A percentile compares a stretch with the other conserved stretches of the same genome.
phyloP scores from a whole-genome alignment of 202 grass and related monocot species.

The Setaria italica region DNA sequence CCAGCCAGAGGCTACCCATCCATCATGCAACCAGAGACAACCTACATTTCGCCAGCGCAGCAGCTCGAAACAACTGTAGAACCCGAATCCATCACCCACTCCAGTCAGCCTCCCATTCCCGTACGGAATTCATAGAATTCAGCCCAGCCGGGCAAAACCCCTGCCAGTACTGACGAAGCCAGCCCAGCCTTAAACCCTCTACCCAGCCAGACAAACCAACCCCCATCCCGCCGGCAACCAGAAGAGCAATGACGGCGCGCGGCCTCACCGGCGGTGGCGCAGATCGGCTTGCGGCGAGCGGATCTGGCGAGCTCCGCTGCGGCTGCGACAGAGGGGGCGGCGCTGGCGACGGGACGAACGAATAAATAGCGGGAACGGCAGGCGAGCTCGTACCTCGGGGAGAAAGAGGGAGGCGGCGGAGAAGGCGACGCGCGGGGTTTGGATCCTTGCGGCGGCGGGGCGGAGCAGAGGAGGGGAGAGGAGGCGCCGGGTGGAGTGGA shows the following conservation, averaged over 20 bases:
- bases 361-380: conserved; percentile 10
- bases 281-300: conserved; percentile 31
- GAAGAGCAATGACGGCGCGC: conserved; percentile 19
- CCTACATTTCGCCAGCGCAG: neutral
- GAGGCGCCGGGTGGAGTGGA: conserved; percentile 28
- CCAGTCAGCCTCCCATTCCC: neutral
- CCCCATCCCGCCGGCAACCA: no score
- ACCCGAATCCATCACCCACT: neutral
- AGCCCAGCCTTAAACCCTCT: conserved; percentile 43
- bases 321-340: conserved; percentile 32
- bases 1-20: neutral
- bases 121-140: neutral
- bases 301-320: conserved; percentile 42
- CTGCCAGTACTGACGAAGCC: neutral
- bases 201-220: neutral
- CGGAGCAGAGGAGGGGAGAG: conserved; percentile 15
- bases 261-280: conserved; percentile 42
- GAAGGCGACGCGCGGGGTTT: conserved; percentile 34
- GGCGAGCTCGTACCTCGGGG: conserved; percentile 15
- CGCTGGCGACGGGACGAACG: neutral
- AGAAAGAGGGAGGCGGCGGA: neutral
- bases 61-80: neutral
- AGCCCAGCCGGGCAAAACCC: neutral
- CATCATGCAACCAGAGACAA: neutral
- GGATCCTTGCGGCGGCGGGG: conserved; percentile 42